Percentiles rank a stretch among this genome's conserved stretches.
phyloP scores from a whole-genome alignment of 768 basidiomycete species.

The Leccinum fibrillosum region DNA sequence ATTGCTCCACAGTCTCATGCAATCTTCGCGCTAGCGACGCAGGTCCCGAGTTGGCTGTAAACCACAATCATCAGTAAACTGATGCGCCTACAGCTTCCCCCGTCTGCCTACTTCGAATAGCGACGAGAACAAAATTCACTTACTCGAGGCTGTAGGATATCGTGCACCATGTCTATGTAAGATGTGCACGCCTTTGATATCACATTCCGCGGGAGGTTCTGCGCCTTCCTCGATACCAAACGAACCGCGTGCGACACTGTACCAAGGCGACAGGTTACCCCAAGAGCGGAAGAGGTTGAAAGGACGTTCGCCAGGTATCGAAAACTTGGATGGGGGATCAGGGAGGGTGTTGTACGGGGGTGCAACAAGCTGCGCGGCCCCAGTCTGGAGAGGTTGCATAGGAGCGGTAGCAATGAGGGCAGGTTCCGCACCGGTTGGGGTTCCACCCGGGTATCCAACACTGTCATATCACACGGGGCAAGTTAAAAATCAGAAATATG shows the following conservation, averaged over 20 bases:
- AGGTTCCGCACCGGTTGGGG: conserved; percentile 78
- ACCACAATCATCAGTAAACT: not conserved
- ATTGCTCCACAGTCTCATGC: conserved; percentile 49
- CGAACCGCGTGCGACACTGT: conserved; percentile 57
- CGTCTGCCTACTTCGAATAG: not conserved
- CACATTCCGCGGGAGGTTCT: conserved; percentile 66
- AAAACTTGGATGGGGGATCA: conserved; percentile 5
- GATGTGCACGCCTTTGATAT: conserved; percentile 71
- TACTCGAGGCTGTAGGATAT: conserved; percentile 65
- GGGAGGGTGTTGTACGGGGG: conserved; percentile 36
- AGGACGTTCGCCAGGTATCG: conserved; percentile 23
- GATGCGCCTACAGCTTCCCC: not conserved
- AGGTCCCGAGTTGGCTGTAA: conserved; percentile 55
- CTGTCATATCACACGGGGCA: conserved; percentile 5
- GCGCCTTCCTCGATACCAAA: conserved; percentile 76
- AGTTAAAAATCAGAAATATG: not conserved
- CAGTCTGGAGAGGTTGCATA: conserved; percentile 73
- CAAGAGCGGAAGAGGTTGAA: conserved; percentile 75
- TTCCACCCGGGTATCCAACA: conserved; percentile 74
- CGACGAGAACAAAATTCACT: conserved; percentile 21
- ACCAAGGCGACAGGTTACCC: conserved; percentile 89
- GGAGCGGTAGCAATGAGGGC: conserved; percentile 72
- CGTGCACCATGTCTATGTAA: conserved; percentile 82
- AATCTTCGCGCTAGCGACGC: conserved; percentile 54
- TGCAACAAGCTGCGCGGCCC: conserved; percentile 59